Percentiles rank a stretch among this genome's conserved stretches.
Conservation (phyloP, 805 yeast genomes). For the Starmera caribaea region DNA sequence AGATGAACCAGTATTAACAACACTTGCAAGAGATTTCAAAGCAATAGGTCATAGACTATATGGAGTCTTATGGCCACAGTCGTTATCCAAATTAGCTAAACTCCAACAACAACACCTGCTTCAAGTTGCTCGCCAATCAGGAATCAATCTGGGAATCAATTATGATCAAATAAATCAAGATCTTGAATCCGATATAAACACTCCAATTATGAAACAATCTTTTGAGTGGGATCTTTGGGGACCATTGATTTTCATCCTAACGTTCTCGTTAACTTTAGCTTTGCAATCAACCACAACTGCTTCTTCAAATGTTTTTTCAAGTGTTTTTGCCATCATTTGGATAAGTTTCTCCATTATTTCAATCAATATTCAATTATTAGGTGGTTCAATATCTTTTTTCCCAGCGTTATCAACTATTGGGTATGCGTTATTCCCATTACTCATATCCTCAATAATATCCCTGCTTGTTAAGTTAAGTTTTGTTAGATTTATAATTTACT, state of each 20-base stretch:
- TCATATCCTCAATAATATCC: slow-evolving; percentile 41
- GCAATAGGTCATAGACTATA: slow-evolving; percentile 33
- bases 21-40: slow-evolving; percentile 37
- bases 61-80: slow-evolving; percentile 33
- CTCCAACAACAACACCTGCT: slow-evolving; percentile 20
- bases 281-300: slow-evolving; percentile 17
- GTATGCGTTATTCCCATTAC: slow-evolving; percentile 58
- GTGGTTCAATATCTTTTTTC: slow-evolving; percentile 53
- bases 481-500: slow-evolving; percentile 37
- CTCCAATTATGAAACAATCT: slow-evolving; percentile 15
- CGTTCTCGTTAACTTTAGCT: slow-evolving; percentile 39
- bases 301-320: slow-evolving; percentile 49
- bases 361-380: slow-evolving; percentile 53
- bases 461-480: slow-evolving; percentile 38
- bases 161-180: slow-evolving; percentile 20
- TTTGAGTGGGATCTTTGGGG: slow-evolving; percentile 64
- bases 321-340: slow-evolving; percentile 58
- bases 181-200: slow-evolving; percentile 16
- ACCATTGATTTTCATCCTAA: slow-evolving; percentile 52
- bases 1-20: slow-evolving; percentile 57
- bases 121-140: slow-evolving; percentile 20
- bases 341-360: slow-evolving; percentile 51
- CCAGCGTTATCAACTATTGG: slow-evolving; percentile 65
- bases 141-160: slow-evolving; percentile 20
- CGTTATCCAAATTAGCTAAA: slow-evolving; percentile 19